These are phyloP conservation scores for Quercus alba DNA, from an alignment of 306 rosid species.

Conservation along the genomic window DNA sequence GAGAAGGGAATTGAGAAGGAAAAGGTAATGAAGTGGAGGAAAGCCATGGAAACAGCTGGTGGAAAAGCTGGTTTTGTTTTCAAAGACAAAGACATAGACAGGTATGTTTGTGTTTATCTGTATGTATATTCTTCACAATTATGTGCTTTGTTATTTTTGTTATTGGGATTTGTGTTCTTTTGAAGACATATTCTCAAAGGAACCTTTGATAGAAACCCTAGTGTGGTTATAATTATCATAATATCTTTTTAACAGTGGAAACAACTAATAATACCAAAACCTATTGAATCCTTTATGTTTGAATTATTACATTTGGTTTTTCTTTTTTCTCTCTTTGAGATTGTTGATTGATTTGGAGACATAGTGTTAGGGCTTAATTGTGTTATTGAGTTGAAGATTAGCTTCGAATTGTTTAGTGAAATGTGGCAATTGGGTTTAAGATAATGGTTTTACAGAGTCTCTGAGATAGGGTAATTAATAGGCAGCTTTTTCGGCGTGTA, in stretches of 20 bases:
- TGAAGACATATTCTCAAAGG: too few species aligned
- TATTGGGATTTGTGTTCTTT: too few species aligned
- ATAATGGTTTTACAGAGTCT: background rate
- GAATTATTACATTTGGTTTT: too few species aligned
- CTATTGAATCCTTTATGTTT: background rate
- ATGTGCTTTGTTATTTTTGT: too few species aligned
- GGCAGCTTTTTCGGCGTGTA: too few species aligned
- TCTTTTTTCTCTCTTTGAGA: background rate
- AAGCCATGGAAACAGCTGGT: conserved; percentile 60
- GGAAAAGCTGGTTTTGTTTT: conserved; percentile 40
- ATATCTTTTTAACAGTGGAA: too few species aligned
- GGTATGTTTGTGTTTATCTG: background rate
- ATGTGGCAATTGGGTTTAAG: background rate
- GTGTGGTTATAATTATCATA: too few species aligned
- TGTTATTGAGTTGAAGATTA: background rate
- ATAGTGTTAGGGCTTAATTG: background rate
- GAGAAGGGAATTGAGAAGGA: background rate
- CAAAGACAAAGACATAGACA: background rate
- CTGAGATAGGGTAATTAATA: background rate
- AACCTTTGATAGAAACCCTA: too few species aligned
- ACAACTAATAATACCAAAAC: too few species aligned
- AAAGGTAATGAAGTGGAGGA: conserved; percentile 33
- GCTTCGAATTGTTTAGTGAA: background rate
- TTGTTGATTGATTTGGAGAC: background rate
- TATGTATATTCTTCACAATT: too few species aligned